Evolutionary conservation across 139 green algal species (phyloP).

Genomic region (Chlamydomonas eustigma): DNA sequence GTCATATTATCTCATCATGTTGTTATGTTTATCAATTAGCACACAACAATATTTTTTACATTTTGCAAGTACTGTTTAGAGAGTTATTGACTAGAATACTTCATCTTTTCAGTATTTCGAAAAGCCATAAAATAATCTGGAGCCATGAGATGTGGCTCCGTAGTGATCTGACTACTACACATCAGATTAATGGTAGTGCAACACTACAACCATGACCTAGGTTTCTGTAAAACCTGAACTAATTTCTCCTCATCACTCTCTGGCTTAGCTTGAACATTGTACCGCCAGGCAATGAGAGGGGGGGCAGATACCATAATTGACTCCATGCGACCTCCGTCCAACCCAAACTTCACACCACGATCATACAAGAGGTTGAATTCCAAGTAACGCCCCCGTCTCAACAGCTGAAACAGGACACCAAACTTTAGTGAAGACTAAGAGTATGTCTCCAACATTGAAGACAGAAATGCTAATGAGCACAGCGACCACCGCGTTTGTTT

Average conservation of each 20-base stretch:
- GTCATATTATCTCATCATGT: no score
- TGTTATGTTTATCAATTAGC: neutral
- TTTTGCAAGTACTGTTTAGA: neutral
- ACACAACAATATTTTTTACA: neutral
- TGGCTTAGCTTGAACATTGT: slow-evolving; percentile 63
- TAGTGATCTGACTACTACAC: neutral
- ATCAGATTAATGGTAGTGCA: neutral
- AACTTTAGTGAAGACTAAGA: no score
- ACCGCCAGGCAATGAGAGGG: slow-evolving; percentile 81
- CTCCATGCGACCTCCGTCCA: slow-evolving; percentile 85
- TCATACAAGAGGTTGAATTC: slow-evolving; percentile 99
- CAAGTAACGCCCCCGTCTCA: slow-evolving; percentile 83
- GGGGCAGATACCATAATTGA: slow-evolving; percentile 95
- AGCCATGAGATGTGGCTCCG: neutral
- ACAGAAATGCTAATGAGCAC: no score
- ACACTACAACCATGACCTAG: slow-evolving; percentile 58
- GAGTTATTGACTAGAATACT: neutral
- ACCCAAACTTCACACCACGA: slow-evolving; percentile 84
- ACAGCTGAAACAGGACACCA: neutral
- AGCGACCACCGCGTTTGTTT: no score
- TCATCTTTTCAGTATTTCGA: neutral
- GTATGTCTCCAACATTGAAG: no score
- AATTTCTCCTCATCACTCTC: slow-evolving; percentile 57
- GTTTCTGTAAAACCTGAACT: slow-evolving; percentile 62
- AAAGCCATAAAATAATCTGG: neutral